Base-by-base conservation (phyloP, 176 grass and related monocot genomes). In the Triticum urartu region DNA sequence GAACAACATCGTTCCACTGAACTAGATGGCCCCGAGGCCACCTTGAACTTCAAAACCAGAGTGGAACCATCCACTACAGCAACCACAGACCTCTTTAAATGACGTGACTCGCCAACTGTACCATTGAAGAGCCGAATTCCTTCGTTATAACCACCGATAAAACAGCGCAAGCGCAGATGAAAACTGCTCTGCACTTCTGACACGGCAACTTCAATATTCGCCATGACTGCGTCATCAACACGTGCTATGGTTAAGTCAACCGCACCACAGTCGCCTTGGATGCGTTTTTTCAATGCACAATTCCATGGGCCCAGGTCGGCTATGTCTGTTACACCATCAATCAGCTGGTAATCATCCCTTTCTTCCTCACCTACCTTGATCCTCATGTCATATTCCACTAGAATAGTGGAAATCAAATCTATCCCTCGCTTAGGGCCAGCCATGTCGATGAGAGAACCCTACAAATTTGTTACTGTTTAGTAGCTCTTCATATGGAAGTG, bases 361-460 rank as follows among this genome's bases (percentile, higher is more conserved):
- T 70, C 48, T 9, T 59, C 32, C 60, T 58, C 3, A 7, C 48
- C 25, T 25, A 17, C 61, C 52, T 86, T 86, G 76, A 79, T 70
- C 45, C 75, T 60, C 64, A 71, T 61, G 50, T 79, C 76, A 62
- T 62, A 79, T 45, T 86, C 84, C 2, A 86, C 24, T 17, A 86
- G 17, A 86, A 24, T 42, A 47, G 6, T 11, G 36, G 12, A 11
- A 45, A 9, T 17, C 2, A 79, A 18, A 22, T 86, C 35, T 10
- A 86, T 86, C 36, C 75, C 84, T 45, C 76, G 10, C 76, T 79
- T 86, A 62, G 66, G 76, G 1, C 84, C 65, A 86, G 64, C 5
- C 50, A 79, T 79, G 54, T 63, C 14, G 21, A 79, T 79, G 56
- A 79, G 33, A 24, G 83, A 85, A 38, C 61, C 83, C 83, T 77